Evolutionary conservation across 345 rosid species (phyloP), one percentile per base, ranked within the genome.

Genomic region (Clausena lansium): DNA sequence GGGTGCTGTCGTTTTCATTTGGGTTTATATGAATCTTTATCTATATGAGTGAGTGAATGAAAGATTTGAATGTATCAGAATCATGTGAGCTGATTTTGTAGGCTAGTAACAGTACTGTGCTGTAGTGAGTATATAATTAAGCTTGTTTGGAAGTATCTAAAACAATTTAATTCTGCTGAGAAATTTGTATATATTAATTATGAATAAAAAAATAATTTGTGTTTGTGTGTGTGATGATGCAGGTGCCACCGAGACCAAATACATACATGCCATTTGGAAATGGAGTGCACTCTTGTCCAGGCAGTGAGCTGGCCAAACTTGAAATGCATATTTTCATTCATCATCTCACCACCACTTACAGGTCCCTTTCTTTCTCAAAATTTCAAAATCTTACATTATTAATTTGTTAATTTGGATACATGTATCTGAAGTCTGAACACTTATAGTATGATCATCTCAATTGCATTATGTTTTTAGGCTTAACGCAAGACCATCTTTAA

Each of bases 241-340:
- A 95, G 98, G 91, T 87, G 83, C 88, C 98, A 76, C 90, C 88
- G 24, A 90, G 84, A 84, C 91, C 97, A 6, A 84, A 93, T 87
- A 90, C 98, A 19, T 95, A 80, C 82, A 84, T 95, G 94, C 97
- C 99, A 10, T 95, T 95, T 73, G 99, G 99, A 2, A 95, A 85
- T 71, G 99, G 98, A 66, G 92, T 90, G 74, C 99, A 95, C 82
- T 93, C 96, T 6, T 95, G 99, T 83, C 99, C 99, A n/a, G 98
- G 98, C 69, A 95, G 90, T 84, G 98, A 95, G 84, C 84, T 95
- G 84, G 97, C 98, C 58, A 95, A 92, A 87, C 96, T 95, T 75
- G 99, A 95, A 85, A 93, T 92, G 88, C 89, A 91, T 33, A 83
- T 95, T 77, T 88, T 95, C 62, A 92, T 95, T 4, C 99, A 95